Evolutionary conservation across 805 yeast species (phyloP).

Genomic region (Yarrowia deformans): DNA sequence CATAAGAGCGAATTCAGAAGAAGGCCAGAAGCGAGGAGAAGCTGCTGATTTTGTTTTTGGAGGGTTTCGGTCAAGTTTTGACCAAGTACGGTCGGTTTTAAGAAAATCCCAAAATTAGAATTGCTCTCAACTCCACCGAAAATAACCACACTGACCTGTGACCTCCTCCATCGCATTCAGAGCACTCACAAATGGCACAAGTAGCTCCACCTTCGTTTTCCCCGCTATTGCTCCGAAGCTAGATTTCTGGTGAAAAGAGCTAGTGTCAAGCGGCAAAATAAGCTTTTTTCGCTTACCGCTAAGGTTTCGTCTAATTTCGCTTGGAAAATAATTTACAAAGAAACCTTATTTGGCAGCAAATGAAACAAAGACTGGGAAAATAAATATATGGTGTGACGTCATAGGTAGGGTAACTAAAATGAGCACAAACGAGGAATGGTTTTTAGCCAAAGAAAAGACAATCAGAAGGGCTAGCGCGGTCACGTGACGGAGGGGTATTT

Average conservation of each 20-base stretch:
- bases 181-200: too few relatives aligned
- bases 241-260: neutral
- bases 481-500: too few relatives aligned
- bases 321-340: neutral
- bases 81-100: too few relatives aligned
- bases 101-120: too few relatives aligned
- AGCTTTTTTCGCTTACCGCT: neutral
- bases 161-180: neutral
- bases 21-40: too few relatives aligned
- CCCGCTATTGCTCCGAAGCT: slow-evolving; percentile 26
- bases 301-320: slow-evolving; percentile 21
- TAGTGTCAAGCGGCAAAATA: neutral
- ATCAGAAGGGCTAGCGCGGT: too few relatives aligned
- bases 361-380: neutral
- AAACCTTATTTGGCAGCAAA: neutral
- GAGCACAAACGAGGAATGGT: too few relatives aligned
- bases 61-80: too few relatives aligned
- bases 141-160: neutral
- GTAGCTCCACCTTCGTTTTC: neutral
- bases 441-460: too few relatives aligned
- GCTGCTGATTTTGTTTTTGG: neutral
- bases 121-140: neutral
- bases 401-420: neutral
- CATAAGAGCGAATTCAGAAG: neutral
- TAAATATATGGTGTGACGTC: neutral